These are phyloP conservation scores for Serpula lacrymans DNA, from an alignment of 768 basidiomycete genomes.

Conservation along the genomic window DNA sequence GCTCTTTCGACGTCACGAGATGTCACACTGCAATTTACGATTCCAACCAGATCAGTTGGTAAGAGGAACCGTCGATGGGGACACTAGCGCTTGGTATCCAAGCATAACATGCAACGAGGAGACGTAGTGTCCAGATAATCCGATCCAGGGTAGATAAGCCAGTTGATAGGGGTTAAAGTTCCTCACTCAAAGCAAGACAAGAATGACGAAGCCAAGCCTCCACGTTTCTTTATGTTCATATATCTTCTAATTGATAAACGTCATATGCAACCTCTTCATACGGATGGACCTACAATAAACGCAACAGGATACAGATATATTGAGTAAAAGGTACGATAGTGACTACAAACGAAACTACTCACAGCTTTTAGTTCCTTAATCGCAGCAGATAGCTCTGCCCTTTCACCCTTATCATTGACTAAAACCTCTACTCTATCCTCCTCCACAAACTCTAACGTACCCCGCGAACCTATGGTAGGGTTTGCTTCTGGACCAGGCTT, in stretches of 20 bases:
- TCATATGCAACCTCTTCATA: constrained; percentile 60
- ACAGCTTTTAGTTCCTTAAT: constrained; percentile 47
- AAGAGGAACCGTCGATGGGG: no score
- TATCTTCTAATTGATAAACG: constrained; percentile 47
- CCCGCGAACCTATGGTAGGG: constrained; percentile 42
- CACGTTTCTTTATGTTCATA: constrained; percentile 26
- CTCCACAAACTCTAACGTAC: constrained; percentile 45
- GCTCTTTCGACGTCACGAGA: no score
- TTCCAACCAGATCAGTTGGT: no score
- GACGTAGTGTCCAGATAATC: no score
- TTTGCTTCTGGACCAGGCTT: constrained; percentile 37
- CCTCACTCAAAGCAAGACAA: no score
- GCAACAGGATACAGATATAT: no score
- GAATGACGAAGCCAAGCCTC: no score
- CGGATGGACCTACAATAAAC: constrained; percentile 42
- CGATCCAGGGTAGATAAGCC: no score
- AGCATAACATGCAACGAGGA: no score
- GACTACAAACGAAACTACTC: constrained; percentile 13
- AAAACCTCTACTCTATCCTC: constrained; percentile 53
- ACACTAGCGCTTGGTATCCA: no score
- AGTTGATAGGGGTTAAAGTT: no score
- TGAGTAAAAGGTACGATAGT: constrained; percentile 1
- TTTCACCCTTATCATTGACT: constrained; percentile 35
- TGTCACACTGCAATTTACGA: no score
- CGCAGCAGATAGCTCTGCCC: constrained; percentile 35